Evolutionary conservation across 441 rosid genomes (phyloP), one percentile per base, ranked within the genome.

Genomic region (Metrosideros polymorpha): DNA sequence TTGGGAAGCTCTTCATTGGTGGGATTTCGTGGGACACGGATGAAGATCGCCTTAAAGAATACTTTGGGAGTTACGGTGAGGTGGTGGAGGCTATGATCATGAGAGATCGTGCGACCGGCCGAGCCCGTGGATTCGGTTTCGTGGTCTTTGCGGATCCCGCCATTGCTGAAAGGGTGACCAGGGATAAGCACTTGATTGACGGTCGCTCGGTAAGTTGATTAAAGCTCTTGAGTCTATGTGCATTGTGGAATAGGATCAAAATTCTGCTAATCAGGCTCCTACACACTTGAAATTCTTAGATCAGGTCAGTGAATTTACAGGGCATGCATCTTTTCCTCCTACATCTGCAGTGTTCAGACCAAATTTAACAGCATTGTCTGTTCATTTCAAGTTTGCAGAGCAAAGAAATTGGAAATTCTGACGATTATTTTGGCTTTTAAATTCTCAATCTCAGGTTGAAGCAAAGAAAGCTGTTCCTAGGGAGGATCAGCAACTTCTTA

Each of bases 11-110:
- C 88, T 94, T 94, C 92, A 90, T 94, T 89, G 97, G 97, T 86
- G 97, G 95, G 90, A 94, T 93, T 86, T 94, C 95, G 43, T 94
- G 97, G 97, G 95, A 94, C 89, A 93, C 97, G 17, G 94, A 92
- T 75, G 97, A 94, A 83, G 97, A 93, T 66, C 89, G 95, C 19
- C 92, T 94, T 17, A 87, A 91, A 90, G 95, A 93, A 71, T 94
- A 94, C 86, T 94, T 94, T 83, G 84, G 93, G 82, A 92, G 89
- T 47, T 94, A 91, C 49, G 97, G 95, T 39, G 94, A 93, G 86
- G 92, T 94, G 87, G 91, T 92, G 86, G 95, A 94, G 87, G 91
- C 94, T 61, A 94, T 93, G 88, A 94, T 94, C 94, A 93, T 93
- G 95, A 90, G 94, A 86, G 97, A 94, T 88, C 95, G 97, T 53